phyloP scores from a whole-genome alignment of 2,329 filamentous ascomycete genomes.

The Fusarium foetens region DNA sequence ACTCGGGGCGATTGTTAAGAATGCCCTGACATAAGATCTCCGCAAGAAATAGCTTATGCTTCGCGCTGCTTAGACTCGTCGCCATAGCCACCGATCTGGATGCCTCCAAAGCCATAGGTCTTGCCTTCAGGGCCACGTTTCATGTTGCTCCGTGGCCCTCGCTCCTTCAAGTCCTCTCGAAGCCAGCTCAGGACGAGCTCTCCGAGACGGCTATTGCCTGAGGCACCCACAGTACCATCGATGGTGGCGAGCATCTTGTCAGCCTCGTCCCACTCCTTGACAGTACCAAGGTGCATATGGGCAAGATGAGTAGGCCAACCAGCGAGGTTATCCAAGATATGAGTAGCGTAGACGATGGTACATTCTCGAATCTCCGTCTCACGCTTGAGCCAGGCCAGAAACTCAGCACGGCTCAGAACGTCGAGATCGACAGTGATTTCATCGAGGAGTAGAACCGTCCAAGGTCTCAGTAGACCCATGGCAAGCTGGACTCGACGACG shows the following conservation, averaged over 20 bases:
- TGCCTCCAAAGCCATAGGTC: slow-evolving; percentile 66
- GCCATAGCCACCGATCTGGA: slow-evolving; percentile 65
- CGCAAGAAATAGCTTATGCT: slow-evolving; percentile 26
- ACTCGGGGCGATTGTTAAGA: slow-evolving; percentile 37
- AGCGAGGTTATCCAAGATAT: slow-evolving; percentile 94
- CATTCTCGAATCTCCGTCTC: slow-evolving; percentile 87
- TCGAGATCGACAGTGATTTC: slow-evolving; percentile 98
- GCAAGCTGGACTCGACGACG: slow-evolving; percentile 90
- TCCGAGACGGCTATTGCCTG: slow-evolving; percentile 84
- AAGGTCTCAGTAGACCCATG: slow-evolving; percentile 93
- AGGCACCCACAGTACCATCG: slow-evolving; percentile 48
- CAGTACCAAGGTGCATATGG: slow-evolving; percentile 90
- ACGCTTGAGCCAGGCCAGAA: slow-evolving; percentile 83
- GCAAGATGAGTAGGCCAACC: slow-evolving; percentile 96
- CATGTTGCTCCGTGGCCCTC: slow-evolving; percentile 77
- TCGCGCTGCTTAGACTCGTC: slow-evolving; percentile 60
- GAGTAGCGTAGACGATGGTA: slow-evolving; percentile 96
- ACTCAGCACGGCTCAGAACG: slow-evolving; percentile 83
- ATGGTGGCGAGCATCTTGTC: slow-evolving; percentile 72
- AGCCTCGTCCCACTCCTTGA: slow-evolving; percentile 86
- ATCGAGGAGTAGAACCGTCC: slow-evolving; percentile 90
- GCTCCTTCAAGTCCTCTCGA: slow-evolving; percentile 78
- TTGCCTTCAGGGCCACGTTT: slow-evolving; percentile 69
- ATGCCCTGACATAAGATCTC: slow-evolving; percentile 6
- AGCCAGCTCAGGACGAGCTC: slow-evolving; percentile 91